A percentile compares a stretch with the other conserved stretches of the same genome.
Conservation (phyloP, 345 rosid genomes). For the Alliaria petiolata region DNA sequence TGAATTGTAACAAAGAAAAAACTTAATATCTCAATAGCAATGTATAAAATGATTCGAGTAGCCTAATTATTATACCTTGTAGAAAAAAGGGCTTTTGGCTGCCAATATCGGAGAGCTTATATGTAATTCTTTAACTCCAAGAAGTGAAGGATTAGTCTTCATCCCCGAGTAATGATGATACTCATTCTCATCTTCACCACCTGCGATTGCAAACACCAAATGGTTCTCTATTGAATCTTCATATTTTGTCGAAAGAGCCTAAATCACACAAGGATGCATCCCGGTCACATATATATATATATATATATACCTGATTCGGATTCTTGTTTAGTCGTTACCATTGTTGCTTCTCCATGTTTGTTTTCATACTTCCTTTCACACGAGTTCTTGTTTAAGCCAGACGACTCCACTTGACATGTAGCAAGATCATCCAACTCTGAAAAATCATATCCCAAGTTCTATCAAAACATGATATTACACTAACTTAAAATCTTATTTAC, state of each 20-base stretch:
- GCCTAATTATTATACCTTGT: no score
- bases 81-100: constrained; percentile 74
- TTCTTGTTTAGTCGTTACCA: constrained; percentile 54
- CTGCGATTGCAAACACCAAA: constrained; percentile 34
- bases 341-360: constrained; percentile 49
- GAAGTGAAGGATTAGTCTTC: constrained; percentile 34
- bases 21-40: no score
- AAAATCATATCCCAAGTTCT: neutral
- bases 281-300: no score
- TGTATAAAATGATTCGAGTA: no score
- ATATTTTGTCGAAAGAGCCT: neutral
- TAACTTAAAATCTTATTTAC: no score
- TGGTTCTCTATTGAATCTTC: neutral
- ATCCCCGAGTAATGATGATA: constrained; percentile 33
- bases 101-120: constrained; percentile 81
- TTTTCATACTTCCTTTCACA: constrained; percentile 50
- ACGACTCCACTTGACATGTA: constrained; percentile 48
- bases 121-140: constrained; percentile 55
- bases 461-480: no score
- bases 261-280: neutral
- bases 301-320: constrained; percentile 32
- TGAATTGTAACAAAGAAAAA: no score
- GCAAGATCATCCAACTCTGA: constrained; percentile 41
- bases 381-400: constrained; percentile 44
- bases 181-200: constrained; percentile 36